Conservation (phyloP, 2,329 filamentous ascomycete genomes). For the Aureobasidium sp. region DNA sequence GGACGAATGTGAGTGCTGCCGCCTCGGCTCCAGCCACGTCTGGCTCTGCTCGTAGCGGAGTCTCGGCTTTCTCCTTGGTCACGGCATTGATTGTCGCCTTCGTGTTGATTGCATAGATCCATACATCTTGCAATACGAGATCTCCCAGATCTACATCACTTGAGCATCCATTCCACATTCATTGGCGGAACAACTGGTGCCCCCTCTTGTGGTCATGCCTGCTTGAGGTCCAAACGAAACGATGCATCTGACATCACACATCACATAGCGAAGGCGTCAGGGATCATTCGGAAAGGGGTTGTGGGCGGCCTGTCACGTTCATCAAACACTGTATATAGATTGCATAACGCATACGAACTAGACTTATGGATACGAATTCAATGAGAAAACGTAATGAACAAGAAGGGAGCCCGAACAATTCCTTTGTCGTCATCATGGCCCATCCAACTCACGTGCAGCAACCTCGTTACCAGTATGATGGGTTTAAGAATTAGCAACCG, state of each 20-base stretch:
- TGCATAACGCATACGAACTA: slow-evolving; percentile 8
- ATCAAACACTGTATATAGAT: slow-evolving; percentile 1
- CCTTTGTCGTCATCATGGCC: neutral
- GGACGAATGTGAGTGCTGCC: slow-evolving; percentile 23
- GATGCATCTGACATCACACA: neutral
- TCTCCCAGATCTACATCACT: neutral
- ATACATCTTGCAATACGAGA: neutral
- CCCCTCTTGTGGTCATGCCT: neutral
- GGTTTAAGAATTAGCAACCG: neutral
- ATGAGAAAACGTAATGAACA: neutral
- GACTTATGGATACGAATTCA: neutral
- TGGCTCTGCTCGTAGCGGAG: neutral
- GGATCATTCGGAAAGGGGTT: neutral
- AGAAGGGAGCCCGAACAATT: neutral
- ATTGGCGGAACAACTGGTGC: neutral
- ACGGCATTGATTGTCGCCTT: neutral
- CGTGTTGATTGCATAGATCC: neutral
- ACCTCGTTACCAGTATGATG: neutral
- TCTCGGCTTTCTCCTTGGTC: neutral
- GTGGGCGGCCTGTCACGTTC: neutral
- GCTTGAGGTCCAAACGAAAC: neutral
- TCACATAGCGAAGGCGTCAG: slow-evolving; percentile 5
- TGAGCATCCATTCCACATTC: neutral
- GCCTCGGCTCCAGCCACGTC: slow-evolving; percentile 4
- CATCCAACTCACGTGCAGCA: neutral